Evolutionary conservation across 768 basidiomycete species (phyloP).

Genomic region (Cystobasidium onofrii): DNA sequence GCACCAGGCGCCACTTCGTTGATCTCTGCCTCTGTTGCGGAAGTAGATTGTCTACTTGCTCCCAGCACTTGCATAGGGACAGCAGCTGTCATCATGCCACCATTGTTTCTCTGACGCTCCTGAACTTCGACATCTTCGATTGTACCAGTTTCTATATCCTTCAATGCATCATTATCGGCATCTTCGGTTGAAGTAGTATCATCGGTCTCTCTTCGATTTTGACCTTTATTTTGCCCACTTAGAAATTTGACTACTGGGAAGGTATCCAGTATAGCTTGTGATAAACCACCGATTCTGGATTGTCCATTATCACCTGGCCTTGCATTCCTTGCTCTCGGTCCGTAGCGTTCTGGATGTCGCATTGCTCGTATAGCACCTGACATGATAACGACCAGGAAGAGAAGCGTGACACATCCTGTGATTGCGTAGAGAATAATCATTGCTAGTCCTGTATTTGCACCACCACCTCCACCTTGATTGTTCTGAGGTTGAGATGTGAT

Average conservation of each 20-base stretch:
- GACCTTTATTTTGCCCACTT: slow-evolving; percentile 33
- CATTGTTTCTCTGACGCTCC: not conserved
- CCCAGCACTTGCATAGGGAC: not conserved
- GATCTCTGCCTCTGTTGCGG: not conserved
- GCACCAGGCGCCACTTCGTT: not conserved
- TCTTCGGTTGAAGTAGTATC: not conserved
- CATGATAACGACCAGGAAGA: slow-evolving; percentile 76
- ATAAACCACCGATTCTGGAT: slow-evolving; percentile 71
- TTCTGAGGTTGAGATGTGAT: slow-evolving; percentile 36
- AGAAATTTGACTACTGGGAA: slow-evolving; percentile 85
- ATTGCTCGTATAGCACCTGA: slow-evolving; percentile 75
- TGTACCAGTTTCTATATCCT: slow-evolving; percentile 8
- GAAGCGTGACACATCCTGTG: slow-evolving; percentile 74
- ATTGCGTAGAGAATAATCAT: slow-evolving; percentile 73
- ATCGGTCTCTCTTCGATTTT: slow-evolving; percentile 37
- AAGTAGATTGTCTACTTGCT: not conserved
- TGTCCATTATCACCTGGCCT: slow-evolving; percentile 51
- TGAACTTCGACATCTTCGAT: not conserved
- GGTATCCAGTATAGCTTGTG: slow-evolving; percentile 86
- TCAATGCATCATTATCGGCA: not conserved
- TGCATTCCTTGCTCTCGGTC: slow-evolving; percentile 55
- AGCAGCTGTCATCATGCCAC: not conserved
- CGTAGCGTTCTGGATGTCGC: slow-evolving; percentile 84
- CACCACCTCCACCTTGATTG: not conserved
- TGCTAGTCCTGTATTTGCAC: slow-evolving; percentile 57